phyloP scores from a whole-genome alignment of 805 yeast genomes.

The Kluyveromyces lactis region DNA sequence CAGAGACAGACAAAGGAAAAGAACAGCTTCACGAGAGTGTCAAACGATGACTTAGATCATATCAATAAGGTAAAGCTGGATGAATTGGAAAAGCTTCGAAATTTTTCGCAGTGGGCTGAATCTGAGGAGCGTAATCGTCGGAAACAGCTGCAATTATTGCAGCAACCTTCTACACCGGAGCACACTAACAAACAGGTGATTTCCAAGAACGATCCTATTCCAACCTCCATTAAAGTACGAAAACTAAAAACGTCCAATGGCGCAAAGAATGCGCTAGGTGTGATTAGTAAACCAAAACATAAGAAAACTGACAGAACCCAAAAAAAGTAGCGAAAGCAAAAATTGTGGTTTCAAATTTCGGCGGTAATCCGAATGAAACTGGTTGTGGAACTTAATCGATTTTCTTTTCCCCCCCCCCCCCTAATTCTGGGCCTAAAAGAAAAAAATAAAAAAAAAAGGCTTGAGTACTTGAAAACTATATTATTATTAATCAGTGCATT shows the following conservation, averaged over 20 bases:
- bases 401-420: too few relatives aligned
- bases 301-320: neutral
- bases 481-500: too few relatives aligned
- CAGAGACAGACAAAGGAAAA: conserved; percentile 17
- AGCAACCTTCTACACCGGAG: too few relatives aligned
- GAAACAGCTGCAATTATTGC: neutral
- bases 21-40: conserved; percentile 25
- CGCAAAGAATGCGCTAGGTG: neutral
- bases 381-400: too few relatives aligned
- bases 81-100: conserved; percentile 6
- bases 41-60: conserved; percentile 17
- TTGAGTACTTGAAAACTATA: too few relatives aligned
- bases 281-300: neutral
- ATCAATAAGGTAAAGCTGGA: conserved; percentile 8
- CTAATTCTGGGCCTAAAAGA: too few relatives aligned
- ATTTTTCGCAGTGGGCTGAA: neutral
- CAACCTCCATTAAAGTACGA: too few relatives aligned
- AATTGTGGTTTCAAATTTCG: too few relatives aligned
- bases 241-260: neutral
- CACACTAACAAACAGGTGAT: neutral
- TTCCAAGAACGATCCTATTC: neutral
- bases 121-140: neutral
- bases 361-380: too few relatives aligned
- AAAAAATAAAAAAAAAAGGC: too few relatives aligned
- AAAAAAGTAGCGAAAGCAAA: too few relatives aligned